A percentile compares a stretch with the other conserved stretches of the same genome.
phyloP scores from a whole-genome alignment of 805 yeast species.

The Wickerhamiella galacta region DNA sequence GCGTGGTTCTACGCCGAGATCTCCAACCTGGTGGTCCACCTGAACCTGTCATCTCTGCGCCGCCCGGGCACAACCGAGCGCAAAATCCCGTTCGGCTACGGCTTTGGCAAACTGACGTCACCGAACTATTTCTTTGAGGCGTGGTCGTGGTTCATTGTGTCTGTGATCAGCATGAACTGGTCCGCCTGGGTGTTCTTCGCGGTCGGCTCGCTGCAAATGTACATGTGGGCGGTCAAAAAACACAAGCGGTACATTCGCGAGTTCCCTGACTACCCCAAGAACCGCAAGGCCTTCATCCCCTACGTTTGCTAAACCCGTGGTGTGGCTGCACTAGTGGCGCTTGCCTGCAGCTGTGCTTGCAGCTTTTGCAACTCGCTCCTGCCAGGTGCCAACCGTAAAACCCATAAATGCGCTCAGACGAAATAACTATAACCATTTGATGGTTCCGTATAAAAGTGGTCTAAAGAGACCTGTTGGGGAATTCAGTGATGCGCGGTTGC shows the following conservation, averaged over 20 bases:
- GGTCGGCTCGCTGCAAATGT: conserved; percentile 73
- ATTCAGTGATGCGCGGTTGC: no score
- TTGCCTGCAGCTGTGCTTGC: no score
- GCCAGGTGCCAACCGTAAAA: no score
- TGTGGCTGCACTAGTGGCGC: no score
- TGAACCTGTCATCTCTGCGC: conserved; percentile 40
- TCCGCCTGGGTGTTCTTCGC: conserved; percentile 52
- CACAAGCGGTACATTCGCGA: conserved; percentile 50
- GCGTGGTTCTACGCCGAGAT: conserved; percentile 37
- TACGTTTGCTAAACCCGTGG: conserved; percentile 45
- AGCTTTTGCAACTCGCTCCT: no score
- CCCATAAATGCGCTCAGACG: no score
- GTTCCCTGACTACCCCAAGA: conserved; percentile 66
- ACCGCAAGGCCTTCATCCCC: conserved; percentile 69
- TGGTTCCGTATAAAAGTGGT: no score
- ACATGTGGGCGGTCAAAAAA: conserved; percentile 78
- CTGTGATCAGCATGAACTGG: conserved; percentile 62
- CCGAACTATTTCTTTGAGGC: conserved; percentile 91
- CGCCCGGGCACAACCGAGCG: conserved; percentile 40
- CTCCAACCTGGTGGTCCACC: conserved; percentile 59
- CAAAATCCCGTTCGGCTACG: conserved; percentile 67
- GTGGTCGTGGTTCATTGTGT: conserved; percentile 54
- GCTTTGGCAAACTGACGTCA: conserved; percentile 65
- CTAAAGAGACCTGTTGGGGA: no score
- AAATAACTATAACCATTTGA: no score